phyloP scores from a whole-genome alignment of 345 rosid genomes.

The Draba incana region DNA sequence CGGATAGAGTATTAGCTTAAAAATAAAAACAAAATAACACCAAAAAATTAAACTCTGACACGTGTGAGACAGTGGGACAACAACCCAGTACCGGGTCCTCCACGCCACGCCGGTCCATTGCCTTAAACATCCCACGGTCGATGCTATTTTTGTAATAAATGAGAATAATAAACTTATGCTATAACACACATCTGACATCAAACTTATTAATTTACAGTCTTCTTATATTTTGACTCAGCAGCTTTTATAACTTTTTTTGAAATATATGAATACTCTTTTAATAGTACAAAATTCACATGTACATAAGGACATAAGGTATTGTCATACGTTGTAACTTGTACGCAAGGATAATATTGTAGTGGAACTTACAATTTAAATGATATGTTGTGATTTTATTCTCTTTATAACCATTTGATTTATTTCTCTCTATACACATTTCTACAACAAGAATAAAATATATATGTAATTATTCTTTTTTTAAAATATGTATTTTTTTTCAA shows the following conservation, averaged over 20 bases:
- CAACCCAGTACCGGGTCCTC: slow-evolving; percentile 42
- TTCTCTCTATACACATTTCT: too few relatives aligned
- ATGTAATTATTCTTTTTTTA: too few relatives aligned
- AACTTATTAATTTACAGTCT: not conserved
- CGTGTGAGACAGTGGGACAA: slow-evolving; percentile 42
- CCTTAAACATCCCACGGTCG: slow-evolving; percentile 45
- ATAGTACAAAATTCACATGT: too few relatives aligned
- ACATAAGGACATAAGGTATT: too few relatives aligned
- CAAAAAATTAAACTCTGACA: slow-evolving; percentile 10
- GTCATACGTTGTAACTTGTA: too few relatives aligned
- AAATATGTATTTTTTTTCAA: too few relatives aligned
- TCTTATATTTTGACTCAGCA: slow-evolving; percentile 10
- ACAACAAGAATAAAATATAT: too few relatives aligned
- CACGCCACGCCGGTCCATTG: slow-evolving; percentile 46
- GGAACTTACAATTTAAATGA: too few relatives aligned
- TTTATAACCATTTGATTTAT: too few relatives aligned
- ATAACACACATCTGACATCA: slow-evolving; percentile 29
- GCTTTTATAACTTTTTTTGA: slow-evolving; percentile 4
- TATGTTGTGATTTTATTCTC: too few relatives aligned
- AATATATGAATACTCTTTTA: not conserved
- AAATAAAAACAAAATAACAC: not conserved
- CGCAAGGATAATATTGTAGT: too few relatives aligned
- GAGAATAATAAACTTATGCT: slow-evolving; percentile 34
- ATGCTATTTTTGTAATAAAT: slow-evolving; percentile 37
- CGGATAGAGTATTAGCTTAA: not conserved